Base-by-base conservation (phyloP, 2,329 filamentous ascomycete species). In the Monosporascus sp. region DNA sequence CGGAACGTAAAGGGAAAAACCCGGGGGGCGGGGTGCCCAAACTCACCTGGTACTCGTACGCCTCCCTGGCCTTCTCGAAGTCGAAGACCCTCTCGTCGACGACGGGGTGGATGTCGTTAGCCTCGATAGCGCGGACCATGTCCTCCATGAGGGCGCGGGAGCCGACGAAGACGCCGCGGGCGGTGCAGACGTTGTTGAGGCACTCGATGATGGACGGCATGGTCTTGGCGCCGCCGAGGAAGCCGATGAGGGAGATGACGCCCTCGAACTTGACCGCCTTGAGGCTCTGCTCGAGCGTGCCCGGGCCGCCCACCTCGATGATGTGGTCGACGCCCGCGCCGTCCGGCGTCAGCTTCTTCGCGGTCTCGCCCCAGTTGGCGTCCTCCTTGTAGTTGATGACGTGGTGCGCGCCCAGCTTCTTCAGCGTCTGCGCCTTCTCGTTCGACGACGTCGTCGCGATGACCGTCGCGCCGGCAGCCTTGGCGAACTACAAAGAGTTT, bases 161-260 rank as follows among this genome's bases (percentile, higher is more conserved):
- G 3, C 75, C 75, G 24, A 75, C 72, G 44, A 71, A 73, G 9
- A 76, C 60, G 19, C 74, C 73, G 2, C 74, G 66, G 20, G 72
- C 58, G 2, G 68, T 74, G 65, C 67, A 76, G 27, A 74, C 51
- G 48, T 64, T 55, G 43, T 31, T 55, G 46, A 75, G 68, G 11
- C 80, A 62, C 41, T 85, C 82, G 31, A 83, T 73, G 56, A 85
- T 78, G 24, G 73, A 68, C 6, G 77, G 67, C 62, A 81, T 73
- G 2, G 73, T 74, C 19, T 73, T 66, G 52, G 77, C 56, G 8
- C 73, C 74, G 37, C 68, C 67, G 14, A 77, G 61, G 61, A 76
- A 70, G 0, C 75, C 75, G 54, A 77, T 72, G 41, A 76, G 56
- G 47, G 63, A 70, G 58, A 80, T 75, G 52, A 76, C 61, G 35